Evolutionary conservation across 148 eudicot genomes (phyloP), one percentile per base, ranked within the genome.

Genomic region (Rhododendron ovatum): DNA sequence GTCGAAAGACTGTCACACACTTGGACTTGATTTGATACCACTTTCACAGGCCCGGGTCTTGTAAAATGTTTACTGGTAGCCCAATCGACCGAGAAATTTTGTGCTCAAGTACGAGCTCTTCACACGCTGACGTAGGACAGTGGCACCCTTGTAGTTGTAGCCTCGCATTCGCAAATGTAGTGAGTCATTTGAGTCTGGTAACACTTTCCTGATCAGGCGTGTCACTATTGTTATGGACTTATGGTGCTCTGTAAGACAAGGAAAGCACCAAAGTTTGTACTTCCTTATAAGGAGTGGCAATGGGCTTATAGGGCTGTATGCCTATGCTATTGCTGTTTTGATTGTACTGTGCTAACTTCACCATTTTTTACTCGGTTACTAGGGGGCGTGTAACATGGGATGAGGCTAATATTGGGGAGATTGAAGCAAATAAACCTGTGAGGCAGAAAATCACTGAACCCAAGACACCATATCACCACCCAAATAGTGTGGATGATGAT

Each of bases 401-500:
- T 91, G 99, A 96, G 85, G 91, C 87, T 43, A 96, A 95, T 88
- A 84, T 96, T 86, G 97, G 86, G 37, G 98, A 96, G 63, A 96
- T 96, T 84, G 99, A 96, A 91, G 95, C 90, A 87, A 95, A 93
- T 82, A 96, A 96, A 88, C 99, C 99, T 20, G 98, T 93, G 43
- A 95, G 99, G 84, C 98, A 96, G 92, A 96, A 96, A 89, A 95
- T 95, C 59, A 96, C 97, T 24, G 99, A 96, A 90, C 99, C 99
- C 71, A 96, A 96, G 93, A 96, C 99, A 67, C 99, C 99, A 71
- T 96, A 94, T 88, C 99, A 94, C 89, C 93, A 85, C 55, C 1
- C 76, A 30, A 47, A n/a, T n/a, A 79, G 82, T 1, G 92, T 91
- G 94, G 84, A 91, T 85, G 98, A 93, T 81, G 95, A 93, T 87